phyloP scores from a whole-genome alignment of 1,139 yeast genomes.

The Hanseniaspora gamundiae region DNA sequence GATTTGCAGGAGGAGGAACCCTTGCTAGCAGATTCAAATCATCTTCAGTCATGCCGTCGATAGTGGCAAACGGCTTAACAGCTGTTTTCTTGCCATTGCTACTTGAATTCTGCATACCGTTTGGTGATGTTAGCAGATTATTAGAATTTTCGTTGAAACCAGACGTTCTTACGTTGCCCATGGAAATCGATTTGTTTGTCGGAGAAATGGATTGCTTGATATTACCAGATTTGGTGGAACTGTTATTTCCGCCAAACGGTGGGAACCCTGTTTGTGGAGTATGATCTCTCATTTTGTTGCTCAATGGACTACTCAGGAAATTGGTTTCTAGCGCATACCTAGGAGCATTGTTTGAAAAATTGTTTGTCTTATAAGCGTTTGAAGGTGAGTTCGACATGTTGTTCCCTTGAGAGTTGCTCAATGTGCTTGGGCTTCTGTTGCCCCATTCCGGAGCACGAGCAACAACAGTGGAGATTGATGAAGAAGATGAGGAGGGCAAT shows the following conservation, averaged over 20 bases:
- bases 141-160: background rate
- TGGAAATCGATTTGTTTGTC: background rate
- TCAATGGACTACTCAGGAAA: too few relatives aligned
- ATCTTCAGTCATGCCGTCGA: conserved; percentile 34
- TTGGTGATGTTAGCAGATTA: background rate
- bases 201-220: too few relatives aligned
- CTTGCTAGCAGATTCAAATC: conserved; percentile 61
- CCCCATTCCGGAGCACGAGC: conserved; percentile 1
- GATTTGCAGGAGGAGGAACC: conserved; percentile 94
- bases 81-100: conserved; percentile 5
- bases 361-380: background rate
- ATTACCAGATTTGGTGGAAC: too few relatives aligned
- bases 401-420: background rate
- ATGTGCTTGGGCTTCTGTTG: background rate
- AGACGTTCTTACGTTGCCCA: background rate
- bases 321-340: background rate
- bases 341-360: background rate
- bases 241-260: too few relatives aligned
- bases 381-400: background rate
- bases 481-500: background rate
- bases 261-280: too few relatives aligned
- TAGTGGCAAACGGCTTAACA: conserved; percentile 26
- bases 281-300: too few relatives aligned
- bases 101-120: conserved; percentile 3
- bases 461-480: background rate